Conservation (phyloP, 768 basidiomycete genomes). For the Lactarius deliciosus region DNA sequence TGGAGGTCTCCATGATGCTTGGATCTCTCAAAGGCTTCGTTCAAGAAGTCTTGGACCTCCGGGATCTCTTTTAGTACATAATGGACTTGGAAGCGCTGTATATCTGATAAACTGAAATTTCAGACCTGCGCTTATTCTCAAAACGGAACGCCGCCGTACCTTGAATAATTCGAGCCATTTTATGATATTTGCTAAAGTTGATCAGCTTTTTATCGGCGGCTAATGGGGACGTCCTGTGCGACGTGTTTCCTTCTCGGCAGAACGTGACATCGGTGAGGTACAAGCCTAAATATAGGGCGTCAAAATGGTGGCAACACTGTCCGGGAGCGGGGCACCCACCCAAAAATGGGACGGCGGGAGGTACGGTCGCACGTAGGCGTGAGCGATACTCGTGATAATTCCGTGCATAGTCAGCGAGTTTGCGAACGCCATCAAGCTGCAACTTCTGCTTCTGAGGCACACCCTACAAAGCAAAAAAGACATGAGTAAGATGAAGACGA, state of each 20-base stretch:
- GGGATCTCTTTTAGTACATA: constrained; percentile 87
- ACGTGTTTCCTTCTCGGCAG: constrained; percentile 92
- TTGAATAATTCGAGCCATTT: constrained; percentile 81
- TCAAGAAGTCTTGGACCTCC: constrained; percentile 82
- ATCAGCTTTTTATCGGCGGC: constrained; percentile 76
- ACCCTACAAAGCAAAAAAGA: constrained; percentile 48
- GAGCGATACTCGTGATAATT: constrained; percentile 92
- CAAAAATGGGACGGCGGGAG: constrained; percentile 94
- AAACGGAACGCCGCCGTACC: constrained; percentile 41
- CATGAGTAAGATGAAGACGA: constrained; percentile 1
- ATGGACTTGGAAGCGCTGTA: constrained; percentile 87
- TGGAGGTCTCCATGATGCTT: constrained; percentile 79
- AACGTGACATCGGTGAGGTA: constrained; percentile 94
- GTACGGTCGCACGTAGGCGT: constrained; percentile 80
- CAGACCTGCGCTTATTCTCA: neutral
- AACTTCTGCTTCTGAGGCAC: constrained; percentile 82
- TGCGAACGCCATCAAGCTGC: constrained; percentile 76
- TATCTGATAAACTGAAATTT: constrained; percentile 49
- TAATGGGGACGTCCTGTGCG: constrained; percentile 74
- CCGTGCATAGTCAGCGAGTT: constrained; percentile 86
- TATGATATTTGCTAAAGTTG: constrained; percentile 97
- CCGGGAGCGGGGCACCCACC: constrained; percentile 46
- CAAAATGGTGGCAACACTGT: constrained; percentile 11
- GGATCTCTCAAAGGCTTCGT: constrained; percentile 69
- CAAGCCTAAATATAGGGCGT: constrained; percentile 49